A percentile compares a stretch with the other conserved stretches of the same genome.
Conservation (phyloP, 2,329 filamentous ascomycete genomes). For the Hansfordia pulvinata region DNA sequence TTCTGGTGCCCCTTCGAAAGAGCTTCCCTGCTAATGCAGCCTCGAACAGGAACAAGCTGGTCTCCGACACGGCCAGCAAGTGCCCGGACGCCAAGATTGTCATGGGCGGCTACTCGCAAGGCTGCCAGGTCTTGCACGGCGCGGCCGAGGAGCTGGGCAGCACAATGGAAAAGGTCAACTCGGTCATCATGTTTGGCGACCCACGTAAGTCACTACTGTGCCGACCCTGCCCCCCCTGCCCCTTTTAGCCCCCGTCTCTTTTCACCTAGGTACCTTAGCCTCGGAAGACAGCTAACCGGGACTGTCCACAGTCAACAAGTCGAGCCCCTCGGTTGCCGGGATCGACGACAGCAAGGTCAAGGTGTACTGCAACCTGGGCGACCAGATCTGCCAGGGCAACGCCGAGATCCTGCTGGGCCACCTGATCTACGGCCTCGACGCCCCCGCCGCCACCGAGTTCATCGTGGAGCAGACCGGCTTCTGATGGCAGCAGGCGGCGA, state of each 20-base stretch:
- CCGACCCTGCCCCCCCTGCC: no score
- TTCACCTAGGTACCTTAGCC: no score
- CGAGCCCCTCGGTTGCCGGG: conserved; percentile 5
- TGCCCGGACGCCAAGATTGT: conserved; percentile 27
- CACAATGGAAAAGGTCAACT: conserved; percentile 8
- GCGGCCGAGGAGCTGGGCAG: conserved; percentile 9
- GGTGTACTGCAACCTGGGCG: conserved; percentile 10
- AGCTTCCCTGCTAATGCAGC: no score
- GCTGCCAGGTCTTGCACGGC: conserved; percentile 15
- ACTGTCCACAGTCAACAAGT: no score
- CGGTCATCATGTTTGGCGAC: conserved; percentile 15
- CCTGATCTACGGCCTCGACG: conserved; percentile 12
- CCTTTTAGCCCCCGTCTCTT: no score
- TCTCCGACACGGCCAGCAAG: conserved; percentile 11
- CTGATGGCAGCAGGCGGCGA: no score
- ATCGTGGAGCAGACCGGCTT: conserved; percentile 10
- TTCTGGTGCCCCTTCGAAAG: no score
- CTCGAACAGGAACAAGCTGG: no score
- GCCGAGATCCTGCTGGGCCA: conserved; percentile 11
- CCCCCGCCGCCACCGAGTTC: conserved; percentile 10
- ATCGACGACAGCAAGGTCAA: conserved; percentile 5
- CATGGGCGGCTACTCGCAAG: conserved; percentile 23
- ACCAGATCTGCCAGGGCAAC: conserved; percentile 13
- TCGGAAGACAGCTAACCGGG: no score
- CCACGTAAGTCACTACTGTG: no score